These are phyloP conservation scores for Kodamaea sagamina DNA, from an alignment of 805 yeast genomes.

Conservation along the genomic window DNA sequence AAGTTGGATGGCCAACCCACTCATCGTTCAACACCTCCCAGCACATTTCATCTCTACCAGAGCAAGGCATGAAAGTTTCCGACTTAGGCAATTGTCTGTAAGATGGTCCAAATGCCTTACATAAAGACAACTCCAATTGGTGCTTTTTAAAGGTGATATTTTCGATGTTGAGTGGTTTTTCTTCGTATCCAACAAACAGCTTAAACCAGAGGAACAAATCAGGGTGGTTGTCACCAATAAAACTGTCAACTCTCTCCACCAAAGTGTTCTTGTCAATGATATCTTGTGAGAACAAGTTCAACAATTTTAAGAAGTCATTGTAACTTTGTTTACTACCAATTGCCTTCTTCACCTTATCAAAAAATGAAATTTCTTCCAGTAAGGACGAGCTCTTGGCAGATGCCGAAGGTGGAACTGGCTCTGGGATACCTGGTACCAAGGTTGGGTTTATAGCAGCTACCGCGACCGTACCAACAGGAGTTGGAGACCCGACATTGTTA, in stretches of 20 bases:
- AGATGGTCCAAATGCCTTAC: conserved; percentile 94
- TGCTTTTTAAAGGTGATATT: conserved; percentile 87
- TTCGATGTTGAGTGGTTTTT: conserved; percentile 83
- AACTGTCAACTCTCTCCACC: conserved; percentile 81
- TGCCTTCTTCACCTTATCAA: conserved; percentile 86
- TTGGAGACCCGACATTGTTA: not conserved
- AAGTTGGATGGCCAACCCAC: conserved; percentile 99
- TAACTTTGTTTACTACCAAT: conserved; percentile 88
- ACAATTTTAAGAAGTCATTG: conserved; percentile 85
- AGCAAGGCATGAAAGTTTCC: conserved; percentile 95
- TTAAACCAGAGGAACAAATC: conserved; percentile 92
- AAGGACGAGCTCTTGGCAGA: conserved; percentile 56
- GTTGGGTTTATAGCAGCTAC: conserved; percentile 48
- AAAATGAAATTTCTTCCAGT: conserved; percentile 84
- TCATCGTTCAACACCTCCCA: conserved; percentile 98
- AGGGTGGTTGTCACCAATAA: conserved; percentile 71
- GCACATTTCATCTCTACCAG: conserved; percentile 98
- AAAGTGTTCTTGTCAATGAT: conserved; percentile 80
- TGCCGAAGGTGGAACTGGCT: conserved; percentile 61
- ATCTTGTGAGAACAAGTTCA: conserved; percentile 87
- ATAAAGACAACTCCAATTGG: conserved; percentile 81
- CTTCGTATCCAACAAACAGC: conserved; percentile 84
- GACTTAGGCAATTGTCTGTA: conserved; percentile 90
- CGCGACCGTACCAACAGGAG: conserved; percentile 1
- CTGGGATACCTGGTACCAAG: conserved; percentile 81